Percentiles rank a stretch among this genome's conserved stretches.
Evolutionary conservation across 371 early-diverging fungal genomes (phyloP).

Genomic region (Mortierella sp.): DNA sequence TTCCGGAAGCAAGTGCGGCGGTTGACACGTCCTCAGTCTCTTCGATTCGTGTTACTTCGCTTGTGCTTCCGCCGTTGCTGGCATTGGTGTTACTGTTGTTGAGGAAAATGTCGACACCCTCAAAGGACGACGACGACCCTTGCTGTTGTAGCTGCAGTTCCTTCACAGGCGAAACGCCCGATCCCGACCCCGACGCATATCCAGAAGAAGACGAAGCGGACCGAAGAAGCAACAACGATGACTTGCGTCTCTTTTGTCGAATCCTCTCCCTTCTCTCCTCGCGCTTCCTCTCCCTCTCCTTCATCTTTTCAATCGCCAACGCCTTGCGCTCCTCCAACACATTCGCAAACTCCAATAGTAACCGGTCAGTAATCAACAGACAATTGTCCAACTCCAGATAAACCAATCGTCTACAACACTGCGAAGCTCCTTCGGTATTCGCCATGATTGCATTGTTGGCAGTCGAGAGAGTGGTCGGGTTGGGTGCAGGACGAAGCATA

Average conservation of each 20-base stretch:
- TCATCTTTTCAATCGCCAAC: constrained; percentile 24
- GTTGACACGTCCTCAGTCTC: not conserved
- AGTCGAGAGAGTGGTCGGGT: constrained; percentile 46
- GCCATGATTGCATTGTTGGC: constrained; percentile 22
- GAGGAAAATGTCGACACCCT: not conserved
- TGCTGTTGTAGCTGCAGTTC: not conserved
- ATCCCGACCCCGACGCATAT: not conserved
- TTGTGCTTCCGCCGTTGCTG: too few species aligned
- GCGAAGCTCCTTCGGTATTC: constrained; percentile 18
- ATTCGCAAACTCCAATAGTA: constrained; percentile 53
- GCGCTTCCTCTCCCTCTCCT: constrained; percentile 35
- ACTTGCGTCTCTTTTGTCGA: constrained; percentile 33
- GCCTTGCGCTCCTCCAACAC: constrained; percentile 48
- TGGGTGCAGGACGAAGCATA: constrained; percentile 39
- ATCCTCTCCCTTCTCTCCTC: constrained; percentile 42
- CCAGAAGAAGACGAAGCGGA: constrained; percentile 4
- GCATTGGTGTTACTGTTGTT: not conserved
- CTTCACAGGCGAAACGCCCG: too few species aligned
- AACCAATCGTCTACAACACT: constrained; percentile 26
- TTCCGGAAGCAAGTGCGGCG: too few species aligned
- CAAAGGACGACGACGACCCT: not conserved
- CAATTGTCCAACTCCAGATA: constrained; percentile 55
- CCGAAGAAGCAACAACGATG: not conserved
- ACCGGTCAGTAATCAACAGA: constrained; percentile 38
- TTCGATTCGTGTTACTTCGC: too few species aligned